Conservation (phyloP, 2,329 filamentous ascomycete genomes). For the Tympanopsis confertula region DNA sequence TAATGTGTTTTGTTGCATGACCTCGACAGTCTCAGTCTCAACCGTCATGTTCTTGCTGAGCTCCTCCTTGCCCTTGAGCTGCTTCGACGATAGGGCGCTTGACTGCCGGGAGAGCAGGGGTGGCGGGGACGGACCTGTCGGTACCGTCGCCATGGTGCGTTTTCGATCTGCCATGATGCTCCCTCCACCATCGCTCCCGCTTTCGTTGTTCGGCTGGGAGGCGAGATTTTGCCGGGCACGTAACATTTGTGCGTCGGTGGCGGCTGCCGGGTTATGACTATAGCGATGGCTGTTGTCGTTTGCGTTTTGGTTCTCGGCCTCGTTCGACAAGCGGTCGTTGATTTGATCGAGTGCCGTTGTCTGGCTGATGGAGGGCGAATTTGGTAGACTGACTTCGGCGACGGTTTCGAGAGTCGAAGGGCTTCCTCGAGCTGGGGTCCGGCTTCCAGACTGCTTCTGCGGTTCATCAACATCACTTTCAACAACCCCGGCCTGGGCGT, state of each 20-base stretch:
- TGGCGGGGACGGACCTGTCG: slow-evolving; percentile 32
- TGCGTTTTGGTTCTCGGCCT: background rate
- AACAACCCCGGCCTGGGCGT: slow-evolving; percentile 16
- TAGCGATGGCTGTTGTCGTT: slow-evolving; percentile 16
- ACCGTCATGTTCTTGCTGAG: slow-evolving; percentile 87
- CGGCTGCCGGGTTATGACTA: slow-evolving; percentile 16
- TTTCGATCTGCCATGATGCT: slow-evolving; percentile 20
- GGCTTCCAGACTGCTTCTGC: slow-evolving; percentile 36
- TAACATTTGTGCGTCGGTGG: slow-evolving; percentile 19
- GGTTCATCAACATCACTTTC: slow-evolving; percentile 42
- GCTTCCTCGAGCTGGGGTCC: slow-evolving; percentile 47
- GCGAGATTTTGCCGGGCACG: slow-evolving; percentile 33
- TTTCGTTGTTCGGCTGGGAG: slow-evolving; percentile 33
- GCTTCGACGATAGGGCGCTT: slow-evolving; percentile 48
- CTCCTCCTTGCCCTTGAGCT: slow-evolving; percentile 55
- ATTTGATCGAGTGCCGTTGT: slow-evolving; percentile 37
- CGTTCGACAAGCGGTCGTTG: slow-evolving; percentile 31
- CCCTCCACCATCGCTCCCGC: slow-evolving; percentile 55
- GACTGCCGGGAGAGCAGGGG: slow-evolving; percentile 53
- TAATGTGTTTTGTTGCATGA: slow-evolving; percentile 73
- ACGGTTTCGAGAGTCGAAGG: slow-evolving; percentile 72
- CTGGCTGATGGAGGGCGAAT: slow-evolving; percentile 44
- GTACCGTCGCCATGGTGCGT: slow-evolving; percentile 19
- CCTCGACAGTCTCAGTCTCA: slow-evolving; percentile 89
- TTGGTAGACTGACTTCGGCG: slow-evolving; percentile 73